These are phyloP conservation scores for Puccinia polysora DNA, from an alignment of 1,284 basidiomycete species.

Conservation along the genomic window DNA sequence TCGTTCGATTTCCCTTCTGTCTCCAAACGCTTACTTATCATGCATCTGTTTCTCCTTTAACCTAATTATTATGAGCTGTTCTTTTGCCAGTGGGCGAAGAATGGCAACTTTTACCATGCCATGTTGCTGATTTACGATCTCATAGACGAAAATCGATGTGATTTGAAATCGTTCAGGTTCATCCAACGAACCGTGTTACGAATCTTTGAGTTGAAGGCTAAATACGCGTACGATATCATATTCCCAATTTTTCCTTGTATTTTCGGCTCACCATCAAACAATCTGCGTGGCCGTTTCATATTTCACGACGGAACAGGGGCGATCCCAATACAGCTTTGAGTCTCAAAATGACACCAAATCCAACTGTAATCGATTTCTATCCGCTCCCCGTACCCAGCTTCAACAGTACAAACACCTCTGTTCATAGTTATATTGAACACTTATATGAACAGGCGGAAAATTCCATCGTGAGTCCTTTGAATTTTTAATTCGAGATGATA, in stretches of 20 bases:
- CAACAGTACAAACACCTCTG: not conserved
- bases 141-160: constrained; percentile 21
- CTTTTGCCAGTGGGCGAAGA: constrained; percentile 24
- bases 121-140: constrained; percentile 11
- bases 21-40: too few species aligned
- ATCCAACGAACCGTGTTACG: constrained; percentile 27
- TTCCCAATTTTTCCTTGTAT: too few species aligned
- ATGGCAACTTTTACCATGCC: constrained; percentile 10
- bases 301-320: not conserved
- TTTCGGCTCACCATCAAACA: too few species aligned
- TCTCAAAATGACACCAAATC: constrained; percentile 5
- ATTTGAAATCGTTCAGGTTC: constrained; percentile 12
- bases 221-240: constrained; percentile 26
- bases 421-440: constrained; percentile 19
- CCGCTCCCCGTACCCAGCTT: too few species aligned
- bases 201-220: constrained; percentile 26
- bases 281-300: too few species aligned
- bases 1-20: not conserved
- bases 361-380: too few species aligned
- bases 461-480: constrained; percentile 15
- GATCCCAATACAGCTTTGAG: not conserved
- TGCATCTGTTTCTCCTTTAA: not conserved
- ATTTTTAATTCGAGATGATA: not conserved
- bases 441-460: constrained; percentile 14
- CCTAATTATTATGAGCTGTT: not conserved